phyloP scores from a whole-genome alignment of 164 flowering plant genomes.

The Sedum album region DNA sequence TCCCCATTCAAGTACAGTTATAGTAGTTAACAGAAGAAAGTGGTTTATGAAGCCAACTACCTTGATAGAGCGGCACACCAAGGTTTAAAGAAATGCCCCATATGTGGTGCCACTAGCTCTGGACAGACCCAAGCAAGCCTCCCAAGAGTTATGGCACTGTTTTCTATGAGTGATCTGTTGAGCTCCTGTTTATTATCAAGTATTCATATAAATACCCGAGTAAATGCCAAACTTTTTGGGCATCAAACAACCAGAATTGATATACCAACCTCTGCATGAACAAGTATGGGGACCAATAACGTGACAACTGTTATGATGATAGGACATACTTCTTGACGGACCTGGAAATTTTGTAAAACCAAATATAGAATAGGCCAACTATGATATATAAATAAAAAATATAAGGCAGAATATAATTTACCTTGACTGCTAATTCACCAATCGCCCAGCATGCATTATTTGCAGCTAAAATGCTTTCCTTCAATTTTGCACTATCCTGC shows the following conservation, averaged over 20 bases:
- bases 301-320: constrained; percentile 67
- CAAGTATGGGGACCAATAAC: constrained; percentile 76
- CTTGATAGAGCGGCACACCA: constrained; percentile 87
- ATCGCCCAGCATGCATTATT: constrained; percentile 99
- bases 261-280: constrained; percentile 65
- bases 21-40: not conserved
- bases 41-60: constrained; percentile 30
- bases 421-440: constrained; percentile 97
- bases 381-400: not conserved
- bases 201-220: not conserved
- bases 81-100: constrained; percentile 95
- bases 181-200: constrained; percentile 47
- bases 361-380: not conserved
- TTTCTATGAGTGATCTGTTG: constrained; percentile 87
- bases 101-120: constrained; percentile 83
- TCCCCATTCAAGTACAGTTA: not conserved
- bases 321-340: constrained; percentile 76
- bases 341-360: constrained; percentile 44
- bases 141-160: constrained; percentile 95
- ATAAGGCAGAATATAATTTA: constrained; percentile 18
- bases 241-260: not conserved
- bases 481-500: constrained; percentile 58
- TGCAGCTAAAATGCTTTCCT: constrained; percentile 80
- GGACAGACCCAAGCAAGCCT: constrained; percentile 97
- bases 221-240: not conserved